These are phyloP conservation scores for Pouteria glomerata DNA, from an alignment of 148 eudicot genomes.

Conservation along the genomic window DNA sequence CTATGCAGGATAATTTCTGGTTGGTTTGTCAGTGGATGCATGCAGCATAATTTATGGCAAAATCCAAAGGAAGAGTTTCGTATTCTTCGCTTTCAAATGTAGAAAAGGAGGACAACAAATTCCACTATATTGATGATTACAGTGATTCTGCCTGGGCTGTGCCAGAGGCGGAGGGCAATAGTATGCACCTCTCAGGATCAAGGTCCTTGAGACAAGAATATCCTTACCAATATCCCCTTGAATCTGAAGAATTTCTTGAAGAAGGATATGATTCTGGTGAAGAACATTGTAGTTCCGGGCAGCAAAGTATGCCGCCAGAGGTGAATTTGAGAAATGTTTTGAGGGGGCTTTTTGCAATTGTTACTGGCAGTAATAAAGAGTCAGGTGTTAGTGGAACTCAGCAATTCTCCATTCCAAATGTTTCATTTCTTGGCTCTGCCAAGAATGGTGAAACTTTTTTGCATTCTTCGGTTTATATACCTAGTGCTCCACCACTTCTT, in stretches of 20 bases:
- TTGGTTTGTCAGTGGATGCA: slow-evolving; percentile 1
- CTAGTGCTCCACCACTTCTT: slow-evolving; percentile 92
- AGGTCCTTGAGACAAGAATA: slow-evolving; percentile 29
- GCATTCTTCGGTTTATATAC: slow-evolving; percentile 81
- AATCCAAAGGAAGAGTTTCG: slow-evolving; percentile 42
- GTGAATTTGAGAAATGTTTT: slow-evolving; percentile 81
- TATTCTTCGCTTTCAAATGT: slow-evolving; percentile 53
- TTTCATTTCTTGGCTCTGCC: slow-evolving; percentile 70
- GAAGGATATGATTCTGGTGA: slow-evolving; percentile 54
- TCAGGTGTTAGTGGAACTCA: slow-evolving; percentile 18
- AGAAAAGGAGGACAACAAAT: slow-evolving; percentile 42
- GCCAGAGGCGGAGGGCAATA: slow-evolving; percentile 30
- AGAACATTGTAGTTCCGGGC: slow-evolving; percentile 31
- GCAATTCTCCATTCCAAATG: slow-evolving; percentile 47
- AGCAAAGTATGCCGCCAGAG: slow-evolving; percentile 50
- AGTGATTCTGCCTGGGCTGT: slow-evolving; percentile 49
- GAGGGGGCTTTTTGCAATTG: slow-evolving; percentile 66
- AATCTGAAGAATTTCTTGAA: slow-evolving; percentile 55
- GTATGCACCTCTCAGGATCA: slow-evolving; percentile 16
- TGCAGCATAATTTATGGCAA: slow-evolving; percentile 39
- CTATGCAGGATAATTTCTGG: slow-evolving; percentile 10
- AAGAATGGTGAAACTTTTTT: slow-evolving; percentile 75
- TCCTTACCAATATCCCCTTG: slow-evolving; percentile 38
- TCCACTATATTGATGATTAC: slow-evolving; percentile 42
- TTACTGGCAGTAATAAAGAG: slow-evolving; percentile 65